Base-by-base conservation (phyloP, 805 yeast species). In the Candida ovalis region DNA sequence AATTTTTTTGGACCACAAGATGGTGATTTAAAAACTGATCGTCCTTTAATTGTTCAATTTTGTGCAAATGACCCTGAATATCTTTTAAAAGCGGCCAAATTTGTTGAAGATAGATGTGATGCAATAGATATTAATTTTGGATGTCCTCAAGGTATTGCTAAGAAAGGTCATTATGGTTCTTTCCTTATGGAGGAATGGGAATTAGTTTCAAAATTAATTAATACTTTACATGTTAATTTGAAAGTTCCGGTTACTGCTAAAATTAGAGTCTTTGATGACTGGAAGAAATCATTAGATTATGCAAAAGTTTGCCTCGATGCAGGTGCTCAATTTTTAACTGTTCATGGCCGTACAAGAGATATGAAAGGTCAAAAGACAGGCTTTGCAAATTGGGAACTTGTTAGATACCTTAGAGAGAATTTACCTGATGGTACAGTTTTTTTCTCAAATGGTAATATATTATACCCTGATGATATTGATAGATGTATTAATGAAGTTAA, bases 341-440 rank as follows among this genome's bases (percentile, higher is more conserved):
- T 94, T 8, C 99, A 94, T 66, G 98, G 98, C 2, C 78, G 99
- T 58, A 85, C 97, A 1, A 77, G 99, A 54, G 99, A 92, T 49
- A 92, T 90, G 95, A 94, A 94, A 67, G 99, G 99, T 6, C 98
- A 92, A 65, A 78, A 80, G 50, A 92, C 99, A 0, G 99, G 99
- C 0, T 70, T 94, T 43, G 98, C 99, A 1, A 91, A 94, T 68
- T 92, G 99, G 98, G 76, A 80, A 27, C 75, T 84, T 24, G 76
- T 94, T 50, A 78, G 74, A 55, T 88, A 81, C 61, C 62, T 94
- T 37, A 73, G 94, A 48, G 96, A 90, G 25, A 84, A 88, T 54
- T 71, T 94, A 42, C 86, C 92, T 0, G 54, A 61, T 39, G 94
- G 83, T 42, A 89, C 92, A 2, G 97, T 94, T 0, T 84, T 94